Evolutionary conservation across 257 asterid genomes (phyloP), one percentile per base, ranked within the genome.

Genomic region (Scutellaria minor): DNA sequence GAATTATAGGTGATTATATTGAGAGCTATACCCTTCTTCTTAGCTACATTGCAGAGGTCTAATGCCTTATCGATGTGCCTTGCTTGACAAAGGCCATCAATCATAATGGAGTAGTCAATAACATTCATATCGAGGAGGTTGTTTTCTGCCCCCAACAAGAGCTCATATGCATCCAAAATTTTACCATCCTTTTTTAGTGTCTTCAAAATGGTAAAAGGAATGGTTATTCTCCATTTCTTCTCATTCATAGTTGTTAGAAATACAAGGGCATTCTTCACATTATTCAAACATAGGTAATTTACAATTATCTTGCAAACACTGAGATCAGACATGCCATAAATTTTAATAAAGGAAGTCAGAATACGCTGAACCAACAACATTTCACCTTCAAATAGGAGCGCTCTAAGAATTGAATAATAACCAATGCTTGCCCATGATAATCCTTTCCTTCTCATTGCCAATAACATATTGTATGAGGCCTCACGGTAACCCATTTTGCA

Each of bases 11-110:
- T 73, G 58, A 83, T 80, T 72, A 85, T 84, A 71, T 78, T 86
- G 75, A 87, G 90, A 66, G 83, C 27, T 69, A 84, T 51, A 54
- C 90, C 91, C 39, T 77, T 85, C 64, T 72, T 83, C 73, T 66
- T 82, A 48, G 89, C 88, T 72, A 82, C 68, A 66, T 57, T 50
- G 81, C 97, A 89, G 22, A 94, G 82, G 78, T 88, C 73, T 72
- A 94, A 79, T 3, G 99, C 96, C 77, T 80, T 80, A 51, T 54
- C 74, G 7, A 90, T 65, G 53, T 80, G 82, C 77, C 87, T 82
- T 73, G 72, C 82, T 85, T 85, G 86, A 87, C 98, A 84, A 35
- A 94, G 95, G 74, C 85, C 82, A 50, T 85, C 84, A 54, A 88
- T 81, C 71, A 94, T 75, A 69, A 82, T 81, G 15, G 96, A 75